Evolutionary conservation across 176 grass and related monocot genomes (phyloP).

Genomic region (Chloris gayana): DNA sequence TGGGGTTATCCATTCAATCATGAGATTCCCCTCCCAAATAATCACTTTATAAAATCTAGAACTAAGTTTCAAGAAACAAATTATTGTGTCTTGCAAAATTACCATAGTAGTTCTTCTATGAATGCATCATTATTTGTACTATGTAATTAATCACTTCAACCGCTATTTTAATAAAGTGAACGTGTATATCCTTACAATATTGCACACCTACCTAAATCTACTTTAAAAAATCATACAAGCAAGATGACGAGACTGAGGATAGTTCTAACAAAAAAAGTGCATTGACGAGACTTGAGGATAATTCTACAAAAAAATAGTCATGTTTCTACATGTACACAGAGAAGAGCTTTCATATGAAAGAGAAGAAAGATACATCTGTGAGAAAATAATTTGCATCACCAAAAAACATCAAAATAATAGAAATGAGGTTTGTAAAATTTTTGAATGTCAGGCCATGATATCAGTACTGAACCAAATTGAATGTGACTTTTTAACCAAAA

Average conservation of each 20-base stretch:
- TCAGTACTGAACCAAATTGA: not conserved
- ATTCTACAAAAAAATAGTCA: not conserved
- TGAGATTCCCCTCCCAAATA: not conserved
- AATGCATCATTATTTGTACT: not conserved
- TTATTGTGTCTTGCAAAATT: not conserved
- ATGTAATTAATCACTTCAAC: slow-evolving; percentile 2
- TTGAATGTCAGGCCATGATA: slow-evolving; percentile 1
- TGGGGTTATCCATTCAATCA: not conserved
- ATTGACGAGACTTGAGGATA: no score
- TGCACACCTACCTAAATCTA: slow-evolving; percentile 15
- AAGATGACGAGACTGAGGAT: not conserved
- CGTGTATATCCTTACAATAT: not conserved
- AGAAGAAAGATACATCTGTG: slow-evolving; percentile 3
- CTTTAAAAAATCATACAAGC: not conserved
- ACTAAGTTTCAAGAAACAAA: not conserved
- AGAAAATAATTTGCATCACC: not conserved
- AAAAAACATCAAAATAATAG: not conserved
- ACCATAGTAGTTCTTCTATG: not conserved
- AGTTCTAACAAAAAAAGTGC: not conserved
- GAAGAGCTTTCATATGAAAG: slow-evolving; percentile 10
- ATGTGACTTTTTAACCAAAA: not conserved
- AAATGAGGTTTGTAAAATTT: not conserved
- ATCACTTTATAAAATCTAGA: not conserved
- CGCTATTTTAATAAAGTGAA: not conserved
- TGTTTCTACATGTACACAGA: slow-evolving; percentile 24